phyloP scores from a whole-genome alignment of 129 eudicot species.

The Escallonia herrerae region DNA sequence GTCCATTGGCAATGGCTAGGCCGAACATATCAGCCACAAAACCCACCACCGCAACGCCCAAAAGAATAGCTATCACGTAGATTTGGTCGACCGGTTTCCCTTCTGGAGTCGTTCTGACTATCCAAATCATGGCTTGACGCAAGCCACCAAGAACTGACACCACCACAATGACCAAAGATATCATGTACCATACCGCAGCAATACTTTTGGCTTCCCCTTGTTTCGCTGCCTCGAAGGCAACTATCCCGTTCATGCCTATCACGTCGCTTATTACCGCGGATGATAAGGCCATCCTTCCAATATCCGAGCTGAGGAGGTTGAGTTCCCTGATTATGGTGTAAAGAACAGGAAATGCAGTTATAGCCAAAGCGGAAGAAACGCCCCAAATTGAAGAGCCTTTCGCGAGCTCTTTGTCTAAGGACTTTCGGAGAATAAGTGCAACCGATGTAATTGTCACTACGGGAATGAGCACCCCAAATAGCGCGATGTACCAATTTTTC shows the following conservation, averaged over 20 bases:
- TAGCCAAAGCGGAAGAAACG: slow-evolving; percentile 41
- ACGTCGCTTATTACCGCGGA: slow-evolving; percentile 54
- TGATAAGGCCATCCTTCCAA: slow-evolving; percentile 67
- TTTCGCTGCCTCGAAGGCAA: slow-evolving; percentile 65
- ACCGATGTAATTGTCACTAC: slow-evolving; percentile 6
- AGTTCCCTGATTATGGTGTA: slow-evolving; percentile 60
- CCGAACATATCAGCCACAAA: slow-evolving; percentile 61
- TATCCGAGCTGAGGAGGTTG: slow-evolving; percentile 75
- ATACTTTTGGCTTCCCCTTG: slow-evolving; percentile 47
- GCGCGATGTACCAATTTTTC: slow-evolving; percentile 58
- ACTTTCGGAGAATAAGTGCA: slow-evolving; percentile 25
- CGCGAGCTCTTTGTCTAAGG: slow-evolving; percentile 27
- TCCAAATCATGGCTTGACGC: slow-evolving; percentile 52
- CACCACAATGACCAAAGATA: slow-evolving; percentile 21
- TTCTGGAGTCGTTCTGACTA: slow-evolving; percentile 51
- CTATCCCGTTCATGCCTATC: slow-evolving; percentile 42
- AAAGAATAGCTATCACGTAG: slow-evolving; percentile 43
- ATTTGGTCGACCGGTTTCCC: slow-evolving; percentile 74
- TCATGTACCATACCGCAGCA: slow-evolving; percentile 43
- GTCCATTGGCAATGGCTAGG: slow-evolving; percentile 67
- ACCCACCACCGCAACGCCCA: slow-evolving; percentile 51
- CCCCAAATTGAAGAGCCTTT: slow-evolving; percentile 55
- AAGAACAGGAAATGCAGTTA: slow-evolving; percentile 79
- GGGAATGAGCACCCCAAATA: slow-evolving; percentile 45
- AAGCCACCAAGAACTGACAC: slow-evolving; percentile 32